phyloP scores from a whole-genome alignment of 495 filamentous ascomycete genomes.

The Podospora pseudopauciseta region DNA sequence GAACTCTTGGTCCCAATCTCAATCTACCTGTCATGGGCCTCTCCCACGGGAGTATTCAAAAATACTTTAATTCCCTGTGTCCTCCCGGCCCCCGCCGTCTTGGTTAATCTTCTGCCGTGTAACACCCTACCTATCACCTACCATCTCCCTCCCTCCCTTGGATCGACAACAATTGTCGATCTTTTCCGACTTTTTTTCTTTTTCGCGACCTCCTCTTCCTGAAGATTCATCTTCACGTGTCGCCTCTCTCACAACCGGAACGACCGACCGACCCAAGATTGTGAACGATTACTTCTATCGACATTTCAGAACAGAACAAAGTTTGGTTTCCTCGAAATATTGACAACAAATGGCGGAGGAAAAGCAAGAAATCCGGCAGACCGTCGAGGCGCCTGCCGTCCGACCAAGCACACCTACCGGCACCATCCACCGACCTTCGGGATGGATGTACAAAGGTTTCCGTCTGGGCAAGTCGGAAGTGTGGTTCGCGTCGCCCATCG shows the following conservation, averaged over 20 bases:
- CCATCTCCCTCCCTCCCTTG: not conserved
- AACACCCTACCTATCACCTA: not conserved
- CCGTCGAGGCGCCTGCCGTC: conserved; percentile 10
- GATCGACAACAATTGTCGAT: not conserved
- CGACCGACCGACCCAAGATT: not conserved
- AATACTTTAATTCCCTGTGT: not conserved
- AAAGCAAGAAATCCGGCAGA: conserved; percentile 9
- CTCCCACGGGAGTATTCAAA: not conserved
- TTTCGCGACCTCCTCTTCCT: not conserved
- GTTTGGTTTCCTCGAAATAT: not conserved
- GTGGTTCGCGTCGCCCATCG: conserved; percentile 73
- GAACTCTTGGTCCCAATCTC: not conserved
- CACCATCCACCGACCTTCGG: conserved; percentile 32
- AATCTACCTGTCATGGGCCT: not conserved
- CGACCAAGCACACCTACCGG: not conserved
- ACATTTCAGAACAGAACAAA: not conserved
- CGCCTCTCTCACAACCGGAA: not conserved
- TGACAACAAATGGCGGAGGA: conserved; percentile 19
- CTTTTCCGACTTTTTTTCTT: not conserved
- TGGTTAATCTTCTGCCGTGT: not conserved
- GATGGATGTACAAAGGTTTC: conserved; percentile 69
- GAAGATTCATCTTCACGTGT: not conserved
- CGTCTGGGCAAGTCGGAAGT: conserved; percentile 52
- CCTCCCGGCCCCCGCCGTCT: not conserved
- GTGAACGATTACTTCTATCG: not conserved